Evolutionary conservation across 495 filamentous ascomycete species (phyloP), one percentile per base, ranked within the genome.

Genomic region (Penicillium arizonense): DNA sequence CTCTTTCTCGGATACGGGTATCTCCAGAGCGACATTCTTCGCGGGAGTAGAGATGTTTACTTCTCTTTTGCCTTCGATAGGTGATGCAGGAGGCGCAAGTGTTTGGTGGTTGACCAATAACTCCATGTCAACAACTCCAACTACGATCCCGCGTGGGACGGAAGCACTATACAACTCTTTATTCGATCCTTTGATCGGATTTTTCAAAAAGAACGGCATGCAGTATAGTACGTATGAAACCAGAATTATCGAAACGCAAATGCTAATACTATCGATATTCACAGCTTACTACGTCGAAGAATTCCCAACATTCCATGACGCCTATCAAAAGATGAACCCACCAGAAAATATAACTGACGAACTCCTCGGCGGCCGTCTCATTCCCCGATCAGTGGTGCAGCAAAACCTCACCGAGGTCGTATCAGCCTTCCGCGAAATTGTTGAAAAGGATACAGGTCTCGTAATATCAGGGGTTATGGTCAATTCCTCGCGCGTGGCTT

Each of bases 361-460:
- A 41, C 72, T 79, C 39, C 66, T 76, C 45, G 82, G 81, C 13
- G 80, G 82, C 9, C 72, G 84, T 3, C 69, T 86, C 6, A 76
- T 85, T 39, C 82, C 82, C 5, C 67, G 68, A 13, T 36, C 53
- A 13, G 62, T 76, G 0, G 68, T 79, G 21, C 56, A 68, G 1
- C 46, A 55, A 5, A 76, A 77, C 42, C 28, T 44, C 4, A 1
- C 10, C 3, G 23, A 11, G 2, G 39, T 57, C 2, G 21, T 52
- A 1, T 34, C 36, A 5, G 10, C 18, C 1, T 32, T 63, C 4
- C 44, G 26, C 4, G 16, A 16, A 0, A 56, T 64, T 77, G 69
- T 57, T 5, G 56, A 63, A 8, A 67, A 67, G 24, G 61, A 71
- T 0, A 57, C 66, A 28, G 43, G 46, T 3, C 39, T 46, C 1